These are phyloP conservation scores for Cutaneotrichosporon dermatis DNA, from an alignment of 1,284 basidiomycete species.

Conservation along the genomic window DNA sequence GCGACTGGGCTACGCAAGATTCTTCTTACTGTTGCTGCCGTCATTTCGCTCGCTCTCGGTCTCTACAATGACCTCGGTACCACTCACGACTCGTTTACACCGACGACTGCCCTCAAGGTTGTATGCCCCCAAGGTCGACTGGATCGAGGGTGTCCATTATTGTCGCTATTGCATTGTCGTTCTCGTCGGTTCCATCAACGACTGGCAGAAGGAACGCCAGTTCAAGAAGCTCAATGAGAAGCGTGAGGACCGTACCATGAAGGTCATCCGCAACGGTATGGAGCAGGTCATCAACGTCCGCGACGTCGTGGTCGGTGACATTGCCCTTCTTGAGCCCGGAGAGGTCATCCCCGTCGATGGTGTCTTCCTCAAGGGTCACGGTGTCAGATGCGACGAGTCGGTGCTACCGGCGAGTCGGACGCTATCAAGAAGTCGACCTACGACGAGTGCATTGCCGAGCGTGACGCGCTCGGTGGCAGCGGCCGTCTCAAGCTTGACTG, in stretches of 20 bases:
- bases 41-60: constrained; percentile 88
- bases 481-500: constrained; percentile 70
- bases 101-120: constrained; percentile 44
- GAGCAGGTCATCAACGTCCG: constrained; percentile 76
- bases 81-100: constrained; percentile 52
- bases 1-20: constrained; percentile 55
- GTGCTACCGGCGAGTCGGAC: constrained; percentile 93
- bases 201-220: constrained; percentile 94
- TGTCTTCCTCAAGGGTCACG: constrained; percentile 85
- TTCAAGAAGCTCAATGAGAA: constrained; percentile 89
- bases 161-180: constrained; percentile 75
- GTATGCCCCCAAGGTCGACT: constrained; percentile 66
- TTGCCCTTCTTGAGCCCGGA: constrained; percentile 87
- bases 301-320: constrained; percentile 90
- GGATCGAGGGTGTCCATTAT: constrained; percentile 99
- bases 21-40: constrained; percentile 82
- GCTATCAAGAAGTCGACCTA: constrained; percentile 85
- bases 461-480: constrained; percentile 43
- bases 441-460: constrained; percentile 63
- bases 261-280: constrained; percentile 78
- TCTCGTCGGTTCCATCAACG: constrained; percentile 49
- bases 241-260: constrained; percentile 90
- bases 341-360: constrained; percentile 96
- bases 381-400: constrained; percentile 93
- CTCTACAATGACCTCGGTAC: constrained; percentile 89